Base-by-base conservation (phyloP, 257 asterid genomes). In the Solanum etuberosum region DNA sequence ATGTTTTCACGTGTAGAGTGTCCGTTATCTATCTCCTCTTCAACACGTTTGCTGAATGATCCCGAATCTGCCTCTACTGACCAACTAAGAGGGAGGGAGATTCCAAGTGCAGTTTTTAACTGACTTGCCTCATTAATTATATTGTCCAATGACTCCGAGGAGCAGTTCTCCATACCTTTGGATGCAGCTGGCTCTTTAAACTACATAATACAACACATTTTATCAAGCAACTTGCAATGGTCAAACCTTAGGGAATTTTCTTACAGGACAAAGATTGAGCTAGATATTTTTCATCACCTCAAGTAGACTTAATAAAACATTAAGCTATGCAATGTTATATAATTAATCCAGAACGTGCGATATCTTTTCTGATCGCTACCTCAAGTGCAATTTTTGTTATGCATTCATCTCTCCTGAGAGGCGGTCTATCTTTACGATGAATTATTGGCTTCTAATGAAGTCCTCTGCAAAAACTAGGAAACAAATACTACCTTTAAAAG, bases 1-100 rank as follows among this genome's bases (percentile, higher is more conserved):
- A 92, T 86, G 74, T 91, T 95, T 74, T 88, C 92, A 76, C 88
- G 86, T 0, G 90, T 23, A 57, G 87, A 85, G 15, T 51, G 87
- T 9, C 48, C 88, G 35, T 13, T 61, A 38, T 89, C 72, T 27
- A 63, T 57, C 72, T 90, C 80, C 87, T 89, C 93, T 31, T 88
- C 73, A 27, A 7, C 80, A 42, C 85, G 57, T 81, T 68, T 91
- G 32, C 76, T 88, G 63, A 80, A 51, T 29, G 93, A 86, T 88
- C 38, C 88, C 7, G 81, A 70, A 80, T 90, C 93, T 1, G 83
- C 83, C 71, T 90, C 96, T 2, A 90, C 93, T 6, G 94, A 94
- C 98, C 98, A 95, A 88, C 98, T 92, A 84, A 92, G 23, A 13
- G 99, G 98, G 38, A 96, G 95, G 84, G 95, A 96, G 93, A 97